Conservation (phyloP, 2,329 filamentous ascomycete genomes). For the Colletotrichum paranaense region DNA sequence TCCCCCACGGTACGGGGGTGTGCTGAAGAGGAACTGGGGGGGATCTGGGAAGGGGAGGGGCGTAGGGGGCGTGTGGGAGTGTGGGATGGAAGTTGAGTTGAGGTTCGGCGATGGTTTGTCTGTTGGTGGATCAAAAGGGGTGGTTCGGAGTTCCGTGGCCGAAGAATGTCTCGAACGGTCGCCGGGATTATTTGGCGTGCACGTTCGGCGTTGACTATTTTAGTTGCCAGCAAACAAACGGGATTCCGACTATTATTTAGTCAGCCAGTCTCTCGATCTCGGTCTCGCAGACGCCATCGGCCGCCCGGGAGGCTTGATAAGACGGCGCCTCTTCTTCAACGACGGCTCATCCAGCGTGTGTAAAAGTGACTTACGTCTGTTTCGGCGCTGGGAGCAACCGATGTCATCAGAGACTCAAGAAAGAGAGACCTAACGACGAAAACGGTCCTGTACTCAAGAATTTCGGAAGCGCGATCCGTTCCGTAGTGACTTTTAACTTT, state of each 20-base stretch:
- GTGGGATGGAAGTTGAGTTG: not conserved
- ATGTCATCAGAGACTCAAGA: not conserved
- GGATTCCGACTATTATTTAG: slow-evolving; percentile 18
- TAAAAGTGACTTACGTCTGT: slow-evolving; percentile 6
- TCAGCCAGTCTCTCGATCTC: slow-evolving; percentile 6
- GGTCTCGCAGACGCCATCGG: not conserved
- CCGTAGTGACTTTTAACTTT: slow-evolving; percentile 5
- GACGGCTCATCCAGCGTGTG: slow-evolving; percentile 16
- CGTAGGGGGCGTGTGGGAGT: not conserved
- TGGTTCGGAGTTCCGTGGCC: slow-evolving; percentile 33
- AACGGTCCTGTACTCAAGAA: slow-evolving; percentile 10
- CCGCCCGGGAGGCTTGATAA: slow-evolving; percentile 24
- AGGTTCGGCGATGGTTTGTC: slow-evolving; percentile 24
- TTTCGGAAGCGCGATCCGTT: slow-evolving; percentile 21
- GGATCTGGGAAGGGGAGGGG: not conserved
- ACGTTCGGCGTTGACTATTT: slow-evolving; percentile 27
- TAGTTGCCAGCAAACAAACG: slow-evolving; percentile 10
- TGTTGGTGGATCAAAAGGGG: not conserved
- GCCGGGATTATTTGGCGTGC: slow-evolving; percentile 6
- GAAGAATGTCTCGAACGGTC: slow-evolving; percentile 30
- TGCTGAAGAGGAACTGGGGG: not conserved
- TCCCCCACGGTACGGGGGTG: slow-evolving; percentile 18
- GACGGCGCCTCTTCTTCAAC: slow-evolving; percentile 28
- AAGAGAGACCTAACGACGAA: slow-evolving; percentile 18
- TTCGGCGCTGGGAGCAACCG: slow-evolving; percentile 7